Evolutionary conservation across 805 yeast species (phyloP).

Genomic region (Hanseniaspora taiwanica): DNA sequence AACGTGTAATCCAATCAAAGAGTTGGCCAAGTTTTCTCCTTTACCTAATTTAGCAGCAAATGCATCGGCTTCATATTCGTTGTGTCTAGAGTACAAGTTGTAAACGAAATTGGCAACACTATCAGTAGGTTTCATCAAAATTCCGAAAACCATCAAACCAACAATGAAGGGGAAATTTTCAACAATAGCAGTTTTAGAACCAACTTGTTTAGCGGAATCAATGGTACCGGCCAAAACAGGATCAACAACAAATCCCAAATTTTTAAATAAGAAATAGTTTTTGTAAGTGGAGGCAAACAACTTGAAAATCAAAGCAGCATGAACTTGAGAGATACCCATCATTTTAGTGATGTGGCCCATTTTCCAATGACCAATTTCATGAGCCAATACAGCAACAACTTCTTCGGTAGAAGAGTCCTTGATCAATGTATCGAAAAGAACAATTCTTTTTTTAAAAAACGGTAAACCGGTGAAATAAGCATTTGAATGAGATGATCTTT

Average conservation of each 20-base stretch:
- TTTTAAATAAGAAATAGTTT: conserved; percentile 61
- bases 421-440: conserved; percentile 81
- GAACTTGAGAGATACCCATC: conserved; percentile 50
- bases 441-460: conserved; percentile 85
- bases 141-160: conserved; percentile 72
- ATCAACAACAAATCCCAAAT: conserved; percentile 55
- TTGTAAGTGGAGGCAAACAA: conserved; percentile 69
- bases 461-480: conserved; percentile 96
- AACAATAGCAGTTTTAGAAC: conserved; percentile 12
- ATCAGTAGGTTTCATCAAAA: conserved; percentile 67
- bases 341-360: conserved; percentile 74
- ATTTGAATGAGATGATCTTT: conserved; percentile 90
- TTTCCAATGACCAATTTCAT: conserved; percentile 98
- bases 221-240: conserved; percentile 6
- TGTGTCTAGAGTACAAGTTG: conserved; percentile 66
- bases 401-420: conserved; percentile 64
- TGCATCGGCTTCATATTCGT: conserved; percentile 88
- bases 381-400: conserved; percentile 92
- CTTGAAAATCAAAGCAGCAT: conserved; percentile 51
- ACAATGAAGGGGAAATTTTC: conserved; percentile 56
- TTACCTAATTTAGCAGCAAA: conserved; percentile 70
- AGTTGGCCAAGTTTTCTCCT: conserved; percentile 48
- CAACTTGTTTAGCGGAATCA: too few species aligned
- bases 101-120: conserved; percentile 49
- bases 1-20: conserved; percentile 63